Evolutionary conservation across 2,329 filamentous ascomycete species (phyloP), one percentile per base, ranked within the genome.

Genomic region (Onygena corvina): DNA sequence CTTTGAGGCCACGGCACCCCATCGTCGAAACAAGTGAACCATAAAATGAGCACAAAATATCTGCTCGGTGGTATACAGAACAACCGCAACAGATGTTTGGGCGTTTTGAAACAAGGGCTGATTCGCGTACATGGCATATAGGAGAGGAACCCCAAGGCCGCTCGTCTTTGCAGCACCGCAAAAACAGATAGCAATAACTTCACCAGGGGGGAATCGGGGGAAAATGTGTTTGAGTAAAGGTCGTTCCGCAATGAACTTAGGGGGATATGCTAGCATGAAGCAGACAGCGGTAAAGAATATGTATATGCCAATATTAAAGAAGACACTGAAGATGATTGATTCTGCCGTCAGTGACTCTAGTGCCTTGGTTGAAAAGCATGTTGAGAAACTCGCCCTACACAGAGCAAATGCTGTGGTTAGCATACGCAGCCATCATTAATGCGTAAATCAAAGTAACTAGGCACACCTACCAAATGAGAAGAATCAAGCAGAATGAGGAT

Each of bases 121-220:
- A 1, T 59, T 59, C 3, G 56, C 49, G 59, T 63, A 86, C 76
- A 86, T 85, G 51, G 82, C 76, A 27, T 77, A 76, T 46, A 78
- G 73, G 23, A 86, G 61, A 0, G 83, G 83, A 5, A 86, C 82
- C 0, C 82, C 81, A 50, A 86, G 70, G 2, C 77, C 80, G 1
- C 81, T 81, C 2, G 82, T 84, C 64, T 87, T 87, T 11, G 82
- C 82, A 0, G 83, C 81, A 21, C 79, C 80, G 57, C 81, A 85
- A 63, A 86, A 86, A 56, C 81, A 85, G 11, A 84, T 76, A 0
- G 83, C 81, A 46, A 86, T 76, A 0, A 81, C 76, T 57, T 85
- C 78, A 51, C 76, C 73, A 31, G 74, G 74, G 0, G 73, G 66
- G 60, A 84, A 53, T 21, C 53, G 55, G 30, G 53, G 56, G 33